phyloP scores from a whole-genome alignment of 2,329 filamentous ascomycete genomes.

The Alternaria sp. region DNA sequence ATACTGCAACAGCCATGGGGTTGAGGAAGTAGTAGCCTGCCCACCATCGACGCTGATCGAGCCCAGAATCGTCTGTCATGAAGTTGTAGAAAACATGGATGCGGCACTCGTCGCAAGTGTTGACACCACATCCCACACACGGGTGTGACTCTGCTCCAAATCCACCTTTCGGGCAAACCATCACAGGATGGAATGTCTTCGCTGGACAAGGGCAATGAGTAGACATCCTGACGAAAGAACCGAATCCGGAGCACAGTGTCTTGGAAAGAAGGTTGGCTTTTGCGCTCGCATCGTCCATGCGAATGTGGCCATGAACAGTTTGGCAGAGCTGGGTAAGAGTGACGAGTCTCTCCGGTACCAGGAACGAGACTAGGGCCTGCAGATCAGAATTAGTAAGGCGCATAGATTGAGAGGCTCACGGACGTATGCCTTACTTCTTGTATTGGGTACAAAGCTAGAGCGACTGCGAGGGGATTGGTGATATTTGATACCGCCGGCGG shows the following conservation, averaged over 20 bases:
- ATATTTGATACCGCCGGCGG: constrained; percentile 5
- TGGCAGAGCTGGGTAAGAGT: constrained; percentile 7
- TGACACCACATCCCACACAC: constrained; percentile 26
- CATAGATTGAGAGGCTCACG: neutral
- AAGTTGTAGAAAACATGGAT: constrained; percentile 37
- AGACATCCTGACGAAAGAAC: neutral
- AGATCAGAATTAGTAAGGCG: neutral
- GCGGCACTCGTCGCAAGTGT: constrained; percentile 38
- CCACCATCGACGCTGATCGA: constrained; percentile 23
- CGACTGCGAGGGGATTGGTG: neutral
- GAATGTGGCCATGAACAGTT: constrained; percentile 5
- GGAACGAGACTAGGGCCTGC: constrained; percentile 7
- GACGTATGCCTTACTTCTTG: constrained; percentile 6
- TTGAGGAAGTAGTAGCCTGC: constrained; percentile 29
- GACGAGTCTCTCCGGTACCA: constrained; percentile 7
- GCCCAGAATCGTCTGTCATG: constrained; percentile 22
- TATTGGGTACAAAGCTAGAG: constrained; percentile 9
- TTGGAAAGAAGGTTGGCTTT: constrained; percentile 16
- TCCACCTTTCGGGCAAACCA: constrained; percentile 3
- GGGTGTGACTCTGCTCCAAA: constrained; percentile 17
- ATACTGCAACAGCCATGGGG: constrained; percentile 18
- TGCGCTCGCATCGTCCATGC: constrained; percentile 5
- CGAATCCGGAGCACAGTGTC: constrained; percentile 14
- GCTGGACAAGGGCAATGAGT: constrained; percentile 8
- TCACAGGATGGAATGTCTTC: neutral